Evolutionary conservation across 495 filamentous ascomycete genomes (phyloP), one percentile per base, ranked within the genome.

Genomic region (Xylaria grammica): DNA sequence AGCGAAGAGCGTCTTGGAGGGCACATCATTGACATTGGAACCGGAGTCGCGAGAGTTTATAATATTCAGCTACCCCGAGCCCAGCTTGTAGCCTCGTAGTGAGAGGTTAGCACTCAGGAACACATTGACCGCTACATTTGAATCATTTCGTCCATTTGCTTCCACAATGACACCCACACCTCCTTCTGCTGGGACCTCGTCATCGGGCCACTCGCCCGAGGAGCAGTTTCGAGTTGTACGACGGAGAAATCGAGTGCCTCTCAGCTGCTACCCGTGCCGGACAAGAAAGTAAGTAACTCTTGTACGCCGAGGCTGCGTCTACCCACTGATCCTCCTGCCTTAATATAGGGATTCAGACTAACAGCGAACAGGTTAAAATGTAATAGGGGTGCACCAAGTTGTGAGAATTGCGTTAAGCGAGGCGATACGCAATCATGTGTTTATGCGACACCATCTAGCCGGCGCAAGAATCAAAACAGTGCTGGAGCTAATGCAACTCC

Each of bases 401-500:
- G 95, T 75, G 94, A 97, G 78, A 98, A 98, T 71, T 99, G 95
- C 77, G 83, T 91, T 65, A 97, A 96, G 77, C 87, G 95, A 4
- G 88, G 89, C 30, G 94, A 97, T 76, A 86, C 91, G 10, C 75
- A 84, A 55, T 91, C 91, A 40, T 99, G 95, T 78, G 91, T 90
- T 63, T 99, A 98, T 82, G 95, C 95, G 34, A 85, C 92, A 63
- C 86, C 90, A 22, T 84, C 85, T 45, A 84, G 81, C 48, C 89
- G 94, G 67, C 92, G 91, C 74, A 96, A 91, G 84, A 87, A 84
- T 70, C 87, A 88, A 77, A 84, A 60, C 77, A 72, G 59, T 65
- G 66, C 67, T 50, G 85, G 73, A 85, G 86, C 66, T 79, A 86
- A 72, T 78, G 82, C 67, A 79, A 85, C 57, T 82, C 90, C 95